A percentile compares a stretch with the other conserved stretches of the same genome.
Conservation (phyloP, 495 filamentous ascomycete genomes). For the Melanomma pulvis-pyrius region DNA sequence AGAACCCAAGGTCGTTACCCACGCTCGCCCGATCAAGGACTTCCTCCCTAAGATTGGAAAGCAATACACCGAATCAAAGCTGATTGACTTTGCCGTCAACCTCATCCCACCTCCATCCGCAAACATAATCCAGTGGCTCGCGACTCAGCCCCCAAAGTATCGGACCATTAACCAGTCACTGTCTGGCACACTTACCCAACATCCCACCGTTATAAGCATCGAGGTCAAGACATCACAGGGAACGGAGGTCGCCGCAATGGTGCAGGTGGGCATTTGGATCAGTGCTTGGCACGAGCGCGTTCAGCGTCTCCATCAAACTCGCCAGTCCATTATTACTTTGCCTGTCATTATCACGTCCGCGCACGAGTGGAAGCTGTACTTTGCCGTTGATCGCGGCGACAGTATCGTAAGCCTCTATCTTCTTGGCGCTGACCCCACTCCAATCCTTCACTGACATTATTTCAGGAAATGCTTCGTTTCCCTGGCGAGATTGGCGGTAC, state of each 20-base stretch:
- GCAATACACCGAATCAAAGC: slow-evolving; percentile 14
- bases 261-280: slow-evolving; percentile 1
- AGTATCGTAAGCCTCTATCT: not conserved
- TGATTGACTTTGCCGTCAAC: not conserved
- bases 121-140: slow-evolving; percentile 4
- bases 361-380: not conserved
- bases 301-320: not conserved
- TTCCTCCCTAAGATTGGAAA: slow-evolving; percentile 12
- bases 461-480: slow-evolving; percentile 2
- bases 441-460: not conserved
- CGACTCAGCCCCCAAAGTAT: slow-evolving; percentile 6
- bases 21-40: slow-evolving; percentile 12
- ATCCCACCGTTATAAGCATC: slow-evolving; percentile 2
- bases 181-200: not conserved
- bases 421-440: not conserved
- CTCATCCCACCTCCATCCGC: not conserved
- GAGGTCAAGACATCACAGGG: slow-evolving; percentile 1
- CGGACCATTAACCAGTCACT: slow-evolving; percentile 4
- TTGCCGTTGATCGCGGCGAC: not conserved
- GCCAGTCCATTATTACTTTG: slow-evolving; percentile 1
- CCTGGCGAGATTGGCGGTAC: not conserved
- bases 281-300: slow-evolving; percentile 2
- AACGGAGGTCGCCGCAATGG: slow-evolving; percentile 1
- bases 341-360: not conserved
- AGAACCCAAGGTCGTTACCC: slow-evolving; percentile 13